A percentile compares a stretch with the other conserved stretches of the same genome.
phyloP scores from a whole-genome alignment of 1,284 basidiomycete genomes.

The Marasmius oreades region DNA sequence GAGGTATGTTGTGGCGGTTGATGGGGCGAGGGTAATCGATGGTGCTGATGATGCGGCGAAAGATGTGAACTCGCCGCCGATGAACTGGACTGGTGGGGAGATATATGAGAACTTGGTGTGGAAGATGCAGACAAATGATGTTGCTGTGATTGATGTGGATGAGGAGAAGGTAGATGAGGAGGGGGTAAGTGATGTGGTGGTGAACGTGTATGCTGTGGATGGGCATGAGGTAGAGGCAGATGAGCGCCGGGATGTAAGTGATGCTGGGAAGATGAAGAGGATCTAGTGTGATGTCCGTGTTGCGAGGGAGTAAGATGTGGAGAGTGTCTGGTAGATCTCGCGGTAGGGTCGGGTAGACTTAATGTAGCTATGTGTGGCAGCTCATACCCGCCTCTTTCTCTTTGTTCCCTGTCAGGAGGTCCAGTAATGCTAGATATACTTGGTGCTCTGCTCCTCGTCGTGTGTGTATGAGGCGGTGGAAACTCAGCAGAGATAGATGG shows the following conservation, averaged over 20 bases:
- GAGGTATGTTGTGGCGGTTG: background rate
- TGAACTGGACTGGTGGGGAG: background rate
- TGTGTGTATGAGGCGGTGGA: slow-evolving; percentile 35
- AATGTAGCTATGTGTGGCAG: slow-evolving; percentile 69
- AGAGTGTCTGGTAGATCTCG: slow-evolving; percentile 17
- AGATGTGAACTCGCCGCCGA: background rate
- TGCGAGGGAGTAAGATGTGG: background rate
- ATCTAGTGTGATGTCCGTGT: background rate
- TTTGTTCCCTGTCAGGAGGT: slow-evolving; percentile 26
- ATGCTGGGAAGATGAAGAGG: background rate
- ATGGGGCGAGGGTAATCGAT: background rate
- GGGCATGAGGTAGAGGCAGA: background rate
- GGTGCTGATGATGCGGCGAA: background rate
- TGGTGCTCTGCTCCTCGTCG: slow-evolving; percentile 18
- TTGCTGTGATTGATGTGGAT: too few species aligned
- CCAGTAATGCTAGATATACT: slow-evolving; percentile 26
- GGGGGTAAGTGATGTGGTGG: background rate
- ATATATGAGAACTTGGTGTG: background rate
- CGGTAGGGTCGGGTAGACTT: slow-evolving; percentile 50
- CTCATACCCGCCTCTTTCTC: slow-evolving; percentile 55
- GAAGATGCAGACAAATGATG: background rate
- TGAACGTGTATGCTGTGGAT: background rate
- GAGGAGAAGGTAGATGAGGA: background rate
- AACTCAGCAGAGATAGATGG: slow-evolving; percentile 3
- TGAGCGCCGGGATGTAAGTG: background rate